A percentile compares a stretch with the other conserved stretches of the same genome.
Conservation (phyloP, 306 rosid species). For the Dalbergia cultrata region DNA sequence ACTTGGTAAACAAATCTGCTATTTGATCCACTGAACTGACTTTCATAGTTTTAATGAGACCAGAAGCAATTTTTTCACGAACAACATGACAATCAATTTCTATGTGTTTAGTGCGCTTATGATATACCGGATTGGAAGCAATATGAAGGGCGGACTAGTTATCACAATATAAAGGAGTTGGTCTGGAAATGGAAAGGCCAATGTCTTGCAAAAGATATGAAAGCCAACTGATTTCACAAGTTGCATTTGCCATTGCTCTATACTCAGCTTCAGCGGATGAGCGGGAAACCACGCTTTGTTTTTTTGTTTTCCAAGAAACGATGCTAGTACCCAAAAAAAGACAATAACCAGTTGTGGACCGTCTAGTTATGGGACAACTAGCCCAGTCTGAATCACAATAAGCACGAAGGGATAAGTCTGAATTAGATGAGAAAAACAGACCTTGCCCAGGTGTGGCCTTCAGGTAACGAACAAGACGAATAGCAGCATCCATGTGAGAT, state of each 20-base stretch:
- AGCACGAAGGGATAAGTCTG: not conserved
- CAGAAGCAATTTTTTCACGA: not conserved
- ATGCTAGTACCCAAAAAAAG: not conserved
- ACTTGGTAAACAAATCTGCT: not conserved
- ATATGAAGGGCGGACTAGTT: not conserved
- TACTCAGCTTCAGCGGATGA: not conserved
- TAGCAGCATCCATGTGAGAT: slow-evolving; percentile 1
- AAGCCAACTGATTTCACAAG: not conserved
- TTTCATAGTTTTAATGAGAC: not conserved
- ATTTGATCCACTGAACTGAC: not conserved
- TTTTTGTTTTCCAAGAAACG: not conserved
- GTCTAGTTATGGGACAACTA: not conserved
- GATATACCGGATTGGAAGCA: not conserved
- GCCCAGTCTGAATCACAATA: not conserved
- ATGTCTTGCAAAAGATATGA: not conserved
- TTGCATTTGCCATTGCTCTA: not conserved
- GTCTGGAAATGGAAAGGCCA: not conserved
- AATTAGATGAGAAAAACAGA: not conserved
- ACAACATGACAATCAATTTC: not conserved
- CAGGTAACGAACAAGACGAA: not conserved
- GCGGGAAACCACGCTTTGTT: not conserved
- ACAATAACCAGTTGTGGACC: not conserved
- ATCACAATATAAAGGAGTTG: not conserved
- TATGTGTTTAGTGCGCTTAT: not conserved
- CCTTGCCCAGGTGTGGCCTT: not conserved